Base-by-base conservation (phyloP, 805 yeast genomes). In the Nakazawaea ishiwadae region DNA sequence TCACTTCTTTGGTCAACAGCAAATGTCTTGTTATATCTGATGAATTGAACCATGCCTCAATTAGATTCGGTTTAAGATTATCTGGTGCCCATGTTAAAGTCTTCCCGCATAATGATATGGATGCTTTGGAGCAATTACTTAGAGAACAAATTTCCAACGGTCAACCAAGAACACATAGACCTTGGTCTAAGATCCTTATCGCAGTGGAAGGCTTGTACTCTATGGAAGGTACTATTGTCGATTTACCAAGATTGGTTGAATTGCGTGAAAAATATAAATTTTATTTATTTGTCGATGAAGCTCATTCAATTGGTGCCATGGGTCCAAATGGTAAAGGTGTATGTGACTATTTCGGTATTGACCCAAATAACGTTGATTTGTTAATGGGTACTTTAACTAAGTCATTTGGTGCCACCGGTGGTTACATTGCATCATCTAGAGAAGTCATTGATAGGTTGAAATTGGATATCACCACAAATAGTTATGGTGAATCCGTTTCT, bases 371-470 rank as follows among this genome's bases (percentile, higher is more conserved):
- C 33, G 70, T 93, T 44, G 99, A 93, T 64, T 68, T 93, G 48
- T 65, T 93, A 50, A 93, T 93, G 99, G 99, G 99, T 38, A 93
- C 99, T 6, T 76, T 93, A 44, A 95, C 99, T 39, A 93, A 93
- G 65, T 87, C 96, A 1, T 93, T 93, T 61, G 99, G 99, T 59
- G 98, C 99, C 14, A 88, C 98, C 31, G 99, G 99, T 56, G 99
- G 99, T 35, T 93, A 93, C 59, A 68, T 93, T 48, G 91, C 96
- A n/a, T 95, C 84, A 35, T 71, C 71, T 48, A 73, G 79, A 55
- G 65, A 62, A 36, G 64, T 87, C 24, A 82, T 91, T 37, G 90
- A 88, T 53, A 75, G 81, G 53, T 67, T 93, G 47, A 78, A 90
- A 63, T 52, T 84, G 31, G 81, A 78, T 52, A 77, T 86, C 53